phyloP scores from a whole-genome alignment of 2,329 filamentous ascomycete genomes.

The Leptographium radiaticola region DNA sequence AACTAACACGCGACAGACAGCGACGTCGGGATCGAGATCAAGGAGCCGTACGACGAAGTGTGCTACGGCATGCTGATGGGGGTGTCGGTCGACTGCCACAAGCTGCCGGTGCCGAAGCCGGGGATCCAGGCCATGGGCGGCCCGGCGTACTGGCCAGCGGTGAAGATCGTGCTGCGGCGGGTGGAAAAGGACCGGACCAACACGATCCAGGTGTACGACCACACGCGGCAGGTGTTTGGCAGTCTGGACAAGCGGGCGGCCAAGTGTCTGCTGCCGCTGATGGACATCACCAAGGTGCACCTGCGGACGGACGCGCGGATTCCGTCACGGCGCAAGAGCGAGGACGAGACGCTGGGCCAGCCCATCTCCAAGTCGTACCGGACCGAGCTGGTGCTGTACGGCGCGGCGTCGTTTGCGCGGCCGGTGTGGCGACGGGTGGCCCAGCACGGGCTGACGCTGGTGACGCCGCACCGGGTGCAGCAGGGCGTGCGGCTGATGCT shows the following conservation, averaged over 20 bases:
- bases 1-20: not conserved
- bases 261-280: slow-evolving; percentile 53
- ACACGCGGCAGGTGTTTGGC: slow-evolving; percentile 59
- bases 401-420: slow-evolving; percentile 51
- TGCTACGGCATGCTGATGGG: slow-evolving; percentile 69
- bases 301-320: slow-evolving; percentile 64
- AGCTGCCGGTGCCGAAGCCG: slow-evolving; percentile 57
- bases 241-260: slow-evolving; percentile 58
- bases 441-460: slow-evolving; percentile 53
- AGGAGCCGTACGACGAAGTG: slow-evolving; percentile 53
- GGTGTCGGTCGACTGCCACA: slow-evolving; percentile 51
- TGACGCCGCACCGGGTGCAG: slow-evolving; percentile 52
- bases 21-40: slow-evolving; percentile 27
- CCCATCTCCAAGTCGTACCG: slow-evolving; percentile 46
- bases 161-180: slow-evolving; percentile 59
- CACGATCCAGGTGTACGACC: slow-evolving; percentile 61
- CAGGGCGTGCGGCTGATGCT: slow-evolving; percentile 61
- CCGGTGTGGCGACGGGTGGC: slow-evolving; percentile 56
- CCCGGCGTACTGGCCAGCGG: slow-evolving; percentile 52
- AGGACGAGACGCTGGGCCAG: slow-evolving; percentile 51
- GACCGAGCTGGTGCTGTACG: slow-evolving; percentile 68
- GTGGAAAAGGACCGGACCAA: slow-evolving; percentile 39
- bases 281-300: slow-evolving; percentile 51
- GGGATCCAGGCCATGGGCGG: slow-evolving; percentile 45
- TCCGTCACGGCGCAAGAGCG: slow-evolving; percentile 47